Conservation (phyloP, 106 monocot genomes). For the Amphibolis antarctica region DNA sequence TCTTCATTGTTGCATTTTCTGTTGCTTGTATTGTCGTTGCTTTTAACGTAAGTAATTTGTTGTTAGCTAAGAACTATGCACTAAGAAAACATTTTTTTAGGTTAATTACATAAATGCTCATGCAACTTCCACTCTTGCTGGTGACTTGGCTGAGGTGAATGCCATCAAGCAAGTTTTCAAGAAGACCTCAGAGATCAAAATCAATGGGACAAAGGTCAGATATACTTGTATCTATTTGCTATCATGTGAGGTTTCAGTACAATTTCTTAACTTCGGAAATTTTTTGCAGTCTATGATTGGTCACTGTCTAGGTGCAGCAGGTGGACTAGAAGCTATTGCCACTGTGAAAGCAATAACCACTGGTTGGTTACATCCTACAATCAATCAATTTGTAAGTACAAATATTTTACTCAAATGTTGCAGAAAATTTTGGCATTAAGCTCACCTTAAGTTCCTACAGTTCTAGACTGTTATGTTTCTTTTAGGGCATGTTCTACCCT, state of each 20-base stretch:
- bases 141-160: constrained; percentile 96
- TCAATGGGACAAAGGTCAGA: constrained; percentile 85
- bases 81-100: constrained; percentile 19
- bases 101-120: constrained; percentile 99
- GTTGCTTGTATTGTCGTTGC: background rate
- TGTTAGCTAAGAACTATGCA: background rate
- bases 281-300: constrained; percentile 89
- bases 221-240: background rate
- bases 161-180: constrained; percentile 94
- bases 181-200: constrained; percentile 65
- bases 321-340: constrained; percentile 95
- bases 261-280: background rate
- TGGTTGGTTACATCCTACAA: constrained; percentile 82
- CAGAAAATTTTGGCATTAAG: too few relatives aligned
- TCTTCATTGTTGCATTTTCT: background rate
- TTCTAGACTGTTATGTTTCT: too few relatives aligned
- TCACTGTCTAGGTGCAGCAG: constrained; percentile 91
- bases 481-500: too few relatives aligned
- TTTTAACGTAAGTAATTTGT: background rate
- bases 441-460: too few relatives aligned
- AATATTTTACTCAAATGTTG: too few relatives aligned
- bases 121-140: constrained; percentile 96
- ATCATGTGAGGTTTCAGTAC: background rate
- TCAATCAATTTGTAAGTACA: constrained; percentile 92
- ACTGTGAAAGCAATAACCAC: constrained; percentile 89